Evolutionary conservation across 2,329 filamentous ascomycete species (phyloP), one percentile per base, ranked within the genome.

Genomic region (Trichoderma afroharzianum): DNA sequence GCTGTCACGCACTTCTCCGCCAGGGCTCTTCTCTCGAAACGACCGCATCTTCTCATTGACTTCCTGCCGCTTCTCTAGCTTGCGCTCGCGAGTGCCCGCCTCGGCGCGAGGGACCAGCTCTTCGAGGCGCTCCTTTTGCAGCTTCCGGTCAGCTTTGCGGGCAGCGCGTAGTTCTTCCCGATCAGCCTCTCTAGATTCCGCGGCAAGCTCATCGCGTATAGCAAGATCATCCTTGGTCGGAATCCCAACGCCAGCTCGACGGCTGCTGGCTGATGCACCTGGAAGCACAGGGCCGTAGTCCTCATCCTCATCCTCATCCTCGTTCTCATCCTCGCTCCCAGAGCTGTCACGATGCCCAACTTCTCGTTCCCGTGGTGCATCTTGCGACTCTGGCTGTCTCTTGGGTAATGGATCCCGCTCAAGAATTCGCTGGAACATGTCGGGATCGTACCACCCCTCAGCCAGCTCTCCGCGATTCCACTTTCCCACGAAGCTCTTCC

Each of bases 391-490:
- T 53, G 30, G 39, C 21, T 47, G 15, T 5, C 7, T 36, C 59
- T 30, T 28, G 33, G 63, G 72, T 67, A 58, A 72, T 14, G 73
- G 66, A 1, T 72, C 73, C 74, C 76, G 80, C 11, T 80, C 79
- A 33, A 79, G 74, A 9, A 82, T 80, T 28, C 80, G 78, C 43
- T 77, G 75, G 73, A 93, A 89, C 74, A 90, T 92, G 71, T 88
- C 88, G 8, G 94, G 92, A 78, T 97, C 93, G 81, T 98, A 99
- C 95, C 95, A 99, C 61, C 93, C 93, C 80, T 95, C 92, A 5
- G 93, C 92, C 74, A 98, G 85, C 82, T 95, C 93, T 78, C 91
- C 92, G 76, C 90, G 88, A 83, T 99, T 99, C 95, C 96, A 99
- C 85, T 94, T 95, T 4, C 88, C 86, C 14, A 95, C 80, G 77